A percentile compares a stretch with the other conserved stretches of the same genome.
Conservation (phyloP, 1,284 basidiomycete genomes). For the Fomitopsis palustris region DNA sequence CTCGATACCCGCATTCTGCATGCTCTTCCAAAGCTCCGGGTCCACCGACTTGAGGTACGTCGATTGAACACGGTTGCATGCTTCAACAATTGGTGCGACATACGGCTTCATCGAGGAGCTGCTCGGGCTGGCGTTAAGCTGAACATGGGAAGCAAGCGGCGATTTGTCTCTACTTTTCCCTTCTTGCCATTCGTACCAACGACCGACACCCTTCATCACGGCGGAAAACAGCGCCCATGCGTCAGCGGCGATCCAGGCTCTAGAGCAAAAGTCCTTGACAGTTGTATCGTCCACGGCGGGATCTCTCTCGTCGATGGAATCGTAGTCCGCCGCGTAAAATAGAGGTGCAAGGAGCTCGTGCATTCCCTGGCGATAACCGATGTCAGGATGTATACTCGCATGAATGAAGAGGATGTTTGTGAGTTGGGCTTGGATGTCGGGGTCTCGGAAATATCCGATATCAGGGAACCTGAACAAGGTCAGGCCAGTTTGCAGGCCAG, state of each 20-base stretch:
- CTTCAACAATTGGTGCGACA: slow-evolving; percentile 77
- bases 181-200: slow-evolving; percentile 91
- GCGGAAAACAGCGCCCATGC: slow-evolving; percentile 77
- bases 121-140: slow-evolving; percentile 41
- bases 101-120: slow-evolving; percentile 55
- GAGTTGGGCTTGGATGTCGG: slow-evolving; percentile 72
- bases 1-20: slow-evolving; percentile 81
- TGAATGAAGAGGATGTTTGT: slow-evolving; percentile 86
- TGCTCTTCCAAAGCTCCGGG: slow-evolving; percentile 71
- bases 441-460: slow-evolving; percentile 79
- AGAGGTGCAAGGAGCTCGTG: slow-evolving; percentile 89
- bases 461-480: slow-evolving; percentile 73
- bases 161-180: slow-evolving; percentile 32
- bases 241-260: slow-evolving; percentile 76
- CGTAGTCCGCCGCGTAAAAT: slow-evolving; percentile 78
- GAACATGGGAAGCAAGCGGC: slow-evolving; percentile 42
- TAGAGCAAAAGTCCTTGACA: slow-evolving; percentile 59
- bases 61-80: slow-evolving; percentile 77
- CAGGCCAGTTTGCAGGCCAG: not conserved
- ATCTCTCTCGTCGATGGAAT: slow-evolving; percentile 54
- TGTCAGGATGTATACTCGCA: slow-evolving; percentile 68
- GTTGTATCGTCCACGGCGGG: slow-evolving; percentile 26
- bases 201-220: slow-evolving; percentile 73
- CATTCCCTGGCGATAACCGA: slow-evolving; percentile 95
- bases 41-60: slow-evolving; percentile 75